These are phyloP conservation scores for Yarrowia bubula DNA, from an alignment of 805 yeast genomes.

Conservation along the genomic window DNA sequence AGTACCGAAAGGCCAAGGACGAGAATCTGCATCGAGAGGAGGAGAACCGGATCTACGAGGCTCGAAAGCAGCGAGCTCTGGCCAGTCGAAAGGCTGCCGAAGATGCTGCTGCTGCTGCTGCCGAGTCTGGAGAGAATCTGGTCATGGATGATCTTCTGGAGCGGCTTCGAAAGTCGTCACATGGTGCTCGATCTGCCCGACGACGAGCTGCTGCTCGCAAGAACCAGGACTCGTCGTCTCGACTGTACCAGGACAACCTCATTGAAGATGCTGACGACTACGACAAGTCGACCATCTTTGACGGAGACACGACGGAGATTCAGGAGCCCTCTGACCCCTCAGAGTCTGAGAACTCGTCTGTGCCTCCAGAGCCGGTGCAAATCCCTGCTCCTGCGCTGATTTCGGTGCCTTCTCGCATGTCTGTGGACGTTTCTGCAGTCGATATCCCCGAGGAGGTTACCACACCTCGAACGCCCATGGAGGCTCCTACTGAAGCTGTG, in stretches of 20 bases:
- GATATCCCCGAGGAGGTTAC: neutral
- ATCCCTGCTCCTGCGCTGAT: too few relatives aligned
- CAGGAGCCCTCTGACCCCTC: neutral
- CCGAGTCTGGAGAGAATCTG: slow-evolving; percentile 41
- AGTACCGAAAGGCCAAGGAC: slow-evolving; percentile 73
- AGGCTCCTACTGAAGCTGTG: neutral
- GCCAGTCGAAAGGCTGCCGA: slow-evolving; percentile 42
- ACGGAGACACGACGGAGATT: slow-evolving; percentile 1
- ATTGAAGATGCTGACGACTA: slow-evolving; percentile 24
- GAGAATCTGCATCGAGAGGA: slow-evolving; percentile 83
- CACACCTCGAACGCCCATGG: neutral
- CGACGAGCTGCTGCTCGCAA: slow-evolving; percentile 74
- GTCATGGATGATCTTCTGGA: slow-evolving; percentile 87
- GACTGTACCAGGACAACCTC: slow-evolving; percentile 33
- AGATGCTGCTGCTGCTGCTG: slow-evolving; percentile 34
- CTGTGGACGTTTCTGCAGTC: neutral
- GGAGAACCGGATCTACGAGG: slow-evolving; percentile 72
- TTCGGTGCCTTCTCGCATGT: neutral
- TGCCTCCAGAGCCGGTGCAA: too few relatives aligned
- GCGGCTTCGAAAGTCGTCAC: slow-evolving; percentile 76
- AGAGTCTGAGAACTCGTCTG: too few relatives aligned
- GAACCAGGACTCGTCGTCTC: slow-evolving; percentile 48
- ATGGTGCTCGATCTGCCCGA: slow-evolving; percentile 76
- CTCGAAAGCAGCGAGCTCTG: slow-evolving; percentile 61
- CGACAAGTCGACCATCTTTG: slow-evolving; percentile 5